Base-by-base conservation (phyloP, 139 green algal species). In the Zygnema circumcarinatum region DNA sequence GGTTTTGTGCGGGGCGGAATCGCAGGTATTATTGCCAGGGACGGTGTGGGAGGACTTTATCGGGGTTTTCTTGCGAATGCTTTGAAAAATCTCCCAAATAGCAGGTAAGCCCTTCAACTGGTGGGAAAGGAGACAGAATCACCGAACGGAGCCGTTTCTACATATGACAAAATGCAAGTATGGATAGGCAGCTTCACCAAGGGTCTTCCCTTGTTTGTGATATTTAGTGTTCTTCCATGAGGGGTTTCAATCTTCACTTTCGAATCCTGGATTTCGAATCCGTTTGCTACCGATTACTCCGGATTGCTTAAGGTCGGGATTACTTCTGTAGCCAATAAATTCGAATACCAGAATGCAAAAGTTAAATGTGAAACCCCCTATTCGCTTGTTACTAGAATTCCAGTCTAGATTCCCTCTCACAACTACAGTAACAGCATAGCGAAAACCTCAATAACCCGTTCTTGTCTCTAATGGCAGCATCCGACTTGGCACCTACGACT, bases 11-110 rank as follows among this genome's bases (percentile, higher is more conserved):
- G n/a, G n/a, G n/a, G n/a, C n/a, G 11, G 11, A 78, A 39, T 16
- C 16, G 69, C 69, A 78, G 69, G 88, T 39, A 92, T 92, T 88
- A 90, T 92, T 86, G 78, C 74, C 0, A 36, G 90, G 0, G 89
- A 92, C 20, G 88, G 88, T 2, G 83, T 93, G 33, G 81, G 31
- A 0, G 88, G 88, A 11, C 89, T 92, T 29, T 92, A 92, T 75
- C 81, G 88, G 25, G 88, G 88, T 11, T 92, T 92, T 36, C 32
- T 93, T 91, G 87, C 88, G 54, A 92, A 92, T 62, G 87, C 87
- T 0, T 52, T 92, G 32, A 92, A 92, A 74, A 92, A 92, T 67
- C 62, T 92, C 21, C 88, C 88, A 38, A 92, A 92, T 89, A 92
- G 80, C 79, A 89, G 84, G 84, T 86, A 79, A 72, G n/a, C n/a